phyloP scores from a whole-genome alignment of 2,329 filamentous ascomycete species.

The Parascedosporium putredinis region DNA sequence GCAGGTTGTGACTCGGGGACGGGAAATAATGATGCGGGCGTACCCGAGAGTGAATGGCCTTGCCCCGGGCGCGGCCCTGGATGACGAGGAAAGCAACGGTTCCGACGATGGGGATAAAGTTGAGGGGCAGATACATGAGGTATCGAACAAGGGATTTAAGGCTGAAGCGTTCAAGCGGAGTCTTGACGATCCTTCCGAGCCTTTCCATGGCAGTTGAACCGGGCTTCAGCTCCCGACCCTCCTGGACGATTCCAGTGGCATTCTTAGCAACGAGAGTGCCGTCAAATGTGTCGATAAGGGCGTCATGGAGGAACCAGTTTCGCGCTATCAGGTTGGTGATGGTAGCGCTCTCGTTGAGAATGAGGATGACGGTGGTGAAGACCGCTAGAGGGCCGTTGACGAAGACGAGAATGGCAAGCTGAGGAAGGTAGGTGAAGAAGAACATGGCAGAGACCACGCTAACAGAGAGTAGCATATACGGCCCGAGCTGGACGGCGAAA shows the following conservation, averaged over 20 bases:
- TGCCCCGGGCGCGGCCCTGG: slow-evolving; percentile 48
- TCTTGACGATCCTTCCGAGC: slow-evolving; percentile 48
- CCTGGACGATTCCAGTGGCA: slow-evolving; percentile 52
- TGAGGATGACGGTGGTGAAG: slow-evolving; percentile 59
- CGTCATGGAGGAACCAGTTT: slow-evolving; percentile 70
- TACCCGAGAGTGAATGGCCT: slow-evolving; percentile 43
- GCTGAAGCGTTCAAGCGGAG: slow-evolving; percentile 45
- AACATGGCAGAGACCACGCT: slow-evolving; percentile 75
- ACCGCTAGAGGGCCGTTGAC: slow-evolving; percentile 76
- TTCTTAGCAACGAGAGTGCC: slow-evolving; percentile 49
- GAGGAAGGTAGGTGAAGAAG: slow-evolving; percentile 73
- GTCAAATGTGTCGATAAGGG: slow-evolving; percentile 82
- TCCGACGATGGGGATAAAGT: slow-evolving; percentile 60
- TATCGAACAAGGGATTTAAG: slow-evolving; percentile 62
- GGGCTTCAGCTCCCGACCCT: slow-evolving; percentile 62
- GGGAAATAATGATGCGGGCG: not conserved
- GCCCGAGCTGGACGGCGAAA: slow-evolving; percentile 41
- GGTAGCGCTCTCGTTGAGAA: slow-evolving; percentile 51
- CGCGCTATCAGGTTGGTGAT: slow-evolving; percentile 48
- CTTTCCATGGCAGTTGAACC: slow-evolving; percentile 39
- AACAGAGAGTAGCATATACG: slow-evolving; percentile 59
- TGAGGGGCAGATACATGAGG: slow-evolving; percentile 78
- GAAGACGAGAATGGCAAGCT: slow-evolving; percentile 71
- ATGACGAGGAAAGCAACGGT: slow-evolving; percentile 70
- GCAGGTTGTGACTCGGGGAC: too few relatives aligned